Conservation (phyloP, 768 basidiomycete species). For the Naganishia onofrii region DNA sequence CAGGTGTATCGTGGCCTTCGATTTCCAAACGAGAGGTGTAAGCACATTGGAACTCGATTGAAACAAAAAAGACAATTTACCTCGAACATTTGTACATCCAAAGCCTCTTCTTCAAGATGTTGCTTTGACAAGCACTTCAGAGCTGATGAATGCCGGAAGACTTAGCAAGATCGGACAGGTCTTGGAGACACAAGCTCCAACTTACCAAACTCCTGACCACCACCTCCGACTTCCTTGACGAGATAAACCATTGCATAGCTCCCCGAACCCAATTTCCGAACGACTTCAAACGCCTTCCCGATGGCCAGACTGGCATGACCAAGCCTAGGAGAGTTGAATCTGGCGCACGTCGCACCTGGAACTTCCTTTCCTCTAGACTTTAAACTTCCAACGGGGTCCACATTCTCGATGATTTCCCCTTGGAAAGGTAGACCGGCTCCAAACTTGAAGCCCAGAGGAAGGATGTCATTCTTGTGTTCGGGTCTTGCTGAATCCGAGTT, state of each 20-base stretch:
- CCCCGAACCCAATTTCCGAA: constrained; percentile 79
- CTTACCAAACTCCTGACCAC: constrained; percentile 51
- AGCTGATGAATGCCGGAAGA: constrained; percentile 60
- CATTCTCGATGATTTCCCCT: constrained; percentile 46
- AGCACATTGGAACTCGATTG: neutral
- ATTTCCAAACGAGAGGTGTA: neutral
- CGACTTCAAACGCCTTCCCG: constrained; percentile 65
- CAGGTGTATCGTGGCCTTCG: constrained; percentile 87
- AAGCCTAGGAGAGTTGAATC: constrained; percentile 21
- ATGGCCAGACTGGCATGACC: constrained; percentile 13
- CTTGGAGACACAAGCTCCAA: neutral
- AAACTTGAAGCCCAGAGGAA: constrained; percentile 44
- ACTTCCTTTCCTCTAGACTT: constrained; percentile 21
- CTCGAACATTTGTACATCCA: constrained; percentile 87
- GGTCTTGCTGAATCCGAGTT: constrained; percentile 16
- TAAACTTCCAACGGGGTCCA: constrained; percentile 38
- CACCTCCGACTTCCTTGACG: constrained; percentile 56
- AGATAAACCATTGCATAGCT: constrained; percentile 93
- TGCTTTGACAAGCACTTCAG: constrained; percentile 94
- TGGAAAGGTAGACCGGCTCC: constrained; percentile 50
- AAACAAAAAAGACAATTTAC: constrained; percentile 53
- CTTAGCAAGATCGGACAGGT: neutral
- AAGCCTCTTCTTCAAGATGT: constrained; percentile 81
- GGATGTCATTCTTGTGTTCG: constrained; percentile 38
- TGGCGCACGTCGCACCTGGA: constrained; percentile 3